These are phyloP conservation scores for Eucalyptus brandiana DNA, from an alignment of 345 rosid species.

Conservation along the genomic window DNA sequence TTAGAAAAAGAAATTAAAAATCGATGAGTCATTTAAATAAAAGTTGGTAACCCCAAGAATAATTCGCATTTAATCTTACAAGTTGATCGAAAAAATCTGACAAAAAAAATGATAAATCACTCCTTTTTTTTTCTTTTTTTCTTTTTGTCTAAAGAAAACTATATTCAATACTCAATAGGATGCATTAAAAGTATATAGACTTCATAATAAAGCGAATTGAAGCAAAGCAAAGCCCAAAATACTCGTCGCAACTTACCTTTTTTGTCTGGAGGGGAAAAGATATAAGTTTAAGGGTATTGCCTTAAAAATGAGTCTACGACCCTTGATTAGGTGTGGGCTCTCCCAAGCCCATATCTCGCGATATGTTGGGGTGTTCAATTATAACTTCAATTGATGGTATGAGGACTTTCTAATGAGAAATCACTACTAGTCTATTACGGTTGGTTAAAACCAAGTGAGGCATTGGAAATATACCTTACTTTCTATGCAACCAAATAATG, in stretches of 20 bases:
- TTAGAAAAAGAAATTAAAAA: neutral
- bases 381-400: too few species aligned
- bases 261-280: rapidly evolving
- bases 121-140: rapidly evolving
- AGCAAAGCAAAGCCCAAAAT: neutral
- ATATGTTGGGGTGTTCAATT: rapidly evolving
- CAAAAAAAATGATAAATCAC: neutral
- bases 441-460: too few species aligned
- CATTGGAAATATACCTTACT: too few species aligned
- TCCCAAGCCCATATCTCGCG: rapidly evolving
- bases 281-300: too few species aligned
- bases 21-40: neutral
- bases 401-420: too few species aligned
- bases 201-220: neutral
- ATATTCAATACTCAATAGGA: neutral
- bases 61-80: neutral
- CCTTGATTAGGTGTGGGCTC: rapidly evolving
- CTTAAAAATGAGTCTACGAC: too few species aligned
- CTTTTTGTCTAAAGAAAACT: too few species aligned
- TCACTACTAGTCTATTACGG: too few species aligned
- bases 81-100: neutral
- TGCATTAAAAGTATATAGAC: neutral
- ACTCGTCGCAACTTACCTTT: rapidly evolving
- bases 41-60: neutral
- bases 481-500: too few species aligned